Conservation (phyloP, 495 filamentous ascomycete genomes). For the Clohesyomyces aquaticus region DNA sequence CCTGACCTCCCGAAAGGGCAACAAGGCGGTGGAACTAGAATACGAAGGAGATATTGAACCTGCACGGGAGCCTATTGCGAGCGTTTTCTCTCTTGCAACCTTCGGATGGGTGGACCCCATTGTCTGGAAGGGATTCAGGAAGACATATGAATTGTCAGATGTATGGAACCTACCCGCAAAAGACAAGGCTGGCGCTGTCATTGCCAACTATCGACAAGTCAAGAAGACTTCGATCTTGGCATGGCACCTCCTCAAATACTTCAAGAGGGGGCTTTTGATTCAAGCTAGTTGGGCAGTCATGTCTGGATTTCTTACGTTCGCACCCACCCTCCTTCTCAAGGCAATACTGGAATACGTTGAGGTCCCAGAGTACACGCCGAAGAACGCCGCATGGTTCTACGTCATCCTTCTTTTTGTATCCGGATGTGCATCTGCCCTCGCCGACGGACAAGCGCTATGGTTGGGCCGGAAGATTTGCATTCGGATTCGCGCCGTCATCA, state of each 20-base stretch:
- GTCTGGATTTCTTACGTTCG: conserved; percentile 80
- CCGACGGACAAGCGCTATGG: conserved; percentile 87
- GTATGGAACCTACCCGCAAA: conserved; percentile 91
- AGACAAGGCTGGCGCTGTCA: conserved; percentile 79
- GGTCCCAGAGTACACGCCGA: conserved; percentile 72
- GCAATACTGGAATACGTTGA: conserved; percentile 93
- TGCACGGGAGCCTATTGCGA: conserved; percentile 80
- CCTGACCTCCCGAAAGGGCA: conserved; percentile 83
- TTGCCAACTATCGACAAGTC: conserved; percentile 79
- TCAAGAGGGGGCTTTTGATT: conserved; percentile 72
- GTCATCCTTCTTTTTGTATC: conserved; percentile 86
- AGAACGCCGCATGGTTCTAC: conserved; percentile 94
- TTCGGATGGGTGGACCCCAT: conserved; percentile 91
- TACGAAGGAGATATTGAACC: conserved; percentile 86
- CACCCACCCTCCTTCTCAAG: conserved; percentile 86
- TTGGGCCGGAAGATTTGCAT: conserved; percentile 94
- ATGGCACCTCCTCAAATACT: conserved; percentile 81
- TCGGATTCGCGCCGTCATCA: conserved; percentile 87
- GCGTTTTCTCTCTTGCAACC: conserved; percentile 81
- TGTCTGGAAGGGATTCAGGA: conserved; percentile 86
- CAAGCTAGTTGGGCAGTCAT: conserved; percentile 82
- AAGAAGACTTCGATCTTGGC: conserved; percentile 83
- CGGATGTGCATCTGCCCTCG: conserved; percentile 74
- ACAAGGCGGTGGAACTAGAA: conserved; percentile 83
- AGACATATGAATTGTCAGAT: conserved; percentile 76